phyloP scores from a whole-genome alignment of 2,329 filamentous ascomycete species.

The Verticillium dahliae region DNA sequence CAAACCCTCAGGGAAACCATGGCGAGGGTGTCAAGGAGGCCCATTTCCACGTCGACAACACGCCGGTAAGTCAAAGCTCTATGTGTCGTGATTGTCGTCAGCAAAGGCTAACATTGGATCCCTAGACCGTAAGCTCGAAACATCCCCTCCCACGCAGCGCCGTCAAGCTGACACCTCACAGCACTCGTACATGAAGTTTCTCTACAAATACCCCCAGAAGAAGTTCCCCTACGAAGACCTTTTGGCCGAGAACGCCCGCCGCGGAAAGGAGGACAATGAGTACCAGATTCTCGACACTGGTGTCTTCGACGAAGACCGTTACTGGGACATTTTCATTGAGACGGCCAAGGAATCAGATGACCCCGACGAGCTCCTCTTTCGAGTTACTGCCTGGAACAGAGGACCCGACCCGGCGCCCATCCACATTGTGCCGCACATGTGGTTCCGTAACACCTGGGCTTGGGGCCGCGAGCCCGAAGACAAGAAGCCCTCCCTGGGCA shows the following conservation, averaged over 20 bases:
- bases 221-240: conserved; percentile 90
- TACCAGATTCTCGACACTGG: conserved; percentile 91
- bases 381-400: conserved; percentile 93
- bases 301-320: conserved; percentile 79
- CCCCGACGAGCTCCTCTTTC: conserved; percentile 85
- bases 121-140: conserved; percentile 9
- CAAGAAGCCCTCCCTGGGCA: conserved; percentile 73
- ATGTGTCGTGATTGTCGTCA: background rate
- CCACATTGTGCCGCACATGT: conserved; percentile 90
- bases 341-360: conserved; percentile 92
- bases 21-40: conserved; percentile 96
- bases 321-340: conserved; percentile 97
- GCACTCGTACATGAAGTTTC: conserved; percentile 98
- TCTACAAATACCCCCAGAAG: conserved; percentile 94
- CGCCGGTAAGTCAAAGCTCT: conserved; percentile 46
- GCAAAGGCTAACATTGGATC: background rate
- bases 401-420: conserved; percentile 84
- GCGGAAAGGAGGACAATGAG: conserved; percentile 71
- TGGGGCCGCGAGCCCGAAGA: conserved; percentile 76
- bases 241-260: conserved; percentile 72
- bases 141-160: background rate
- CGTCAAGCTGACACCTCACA: conserved; percentile 26
- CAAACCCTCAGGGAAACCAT: conserved; percentile 95
- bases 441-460: conserved; percentile 96
- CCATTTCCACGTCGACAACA: conserved; percentile 95